Base-by-base conservation (phyloP, 2,329 filamentous ascomycete species). In the Colletotrichum kahawae region DNA sequence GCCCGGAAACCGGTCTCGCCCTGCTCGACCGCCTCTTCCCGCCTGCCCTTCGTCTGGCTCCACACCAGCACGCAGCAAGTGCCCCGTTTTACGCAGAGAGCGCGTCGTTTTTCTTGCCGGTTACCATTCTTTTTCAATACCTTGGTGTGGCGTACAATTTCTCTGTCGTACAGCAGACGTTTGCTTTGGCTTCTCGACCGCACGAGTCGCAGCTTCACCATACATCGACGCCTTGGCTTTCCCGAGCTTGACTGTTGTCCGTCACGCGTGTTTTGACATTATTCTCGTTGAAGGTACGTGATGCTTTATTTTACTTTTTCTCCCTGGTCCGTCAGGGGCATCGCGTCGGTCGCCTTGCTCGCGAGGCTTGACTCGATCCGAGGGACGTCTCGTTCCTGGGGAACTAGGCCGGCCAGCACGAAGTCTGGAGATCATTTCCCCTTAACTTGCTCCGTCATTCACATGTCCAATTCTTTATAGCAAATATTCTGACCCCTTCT, bases 81-180 rank as follows among this genome's bases (percentile, higher is more conserved):
- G 33, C 13, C 12, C 13, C 36, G 8, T 38, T 56, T 1, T 1
- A 8, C 12, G 21, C n/a, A 21, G n/a, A 16, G 21, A 38, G n/a
- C 18, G 8, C 7, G 4, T 38, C 34, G 34, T 63, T 18, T 8
- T 0, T n/a, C 21, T 43, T 63, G 2, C 60, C 60, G 3, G 60
- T 38, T 18, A 2, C 8, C 4, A 12, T 63, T 0, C 0, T 43
- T 21, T 63, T 36, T 14, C 60, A 27, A 0, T 27, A 1, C 10
- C 34, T 63, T 0, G 31, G 60, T 4, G 21, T 63, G 4, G 18
- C 29, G 3, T 16, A 14, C 18, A 33, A 21, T 2, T 21, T 36
- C 2, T 0, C 7, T 7, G 3, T 8, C 3, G 33, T 14, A 36
- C 4, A 0, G 9, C 2, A 16, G n/a, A 4, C 1, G 48, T 0